Percentiles rank a stretch among this genome's conserved stretches.
These are phyloP conservation scores for Moricandia moricandioides DNA, from an alignment of 345 rosid genomes.

Conservation along the genomic window DNA sequence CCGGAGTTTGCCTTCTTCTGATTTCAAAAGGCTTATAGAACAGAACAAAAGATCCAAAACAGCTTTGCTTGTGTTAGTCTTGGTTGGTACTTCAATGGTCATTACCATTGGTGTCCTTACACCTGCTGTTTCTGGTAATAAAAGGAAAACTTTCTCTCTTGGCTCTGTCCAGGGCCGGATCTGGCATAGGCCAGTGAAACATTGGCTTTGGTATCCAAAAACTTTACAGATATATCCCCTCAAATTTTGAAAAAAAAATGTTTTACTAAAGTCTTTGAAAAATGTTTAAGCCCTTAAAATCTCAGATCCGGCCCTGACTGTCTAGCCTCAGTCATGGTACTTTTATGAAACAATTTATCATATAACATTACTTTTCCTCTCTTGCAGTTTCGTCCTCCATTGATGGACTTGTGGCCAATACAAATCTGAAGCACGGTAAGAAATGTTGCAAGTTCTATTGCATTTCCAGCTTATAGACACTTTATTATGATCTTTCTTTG, in stretches of 20 bases:
- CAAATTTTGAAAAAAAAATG: too few species aligned
- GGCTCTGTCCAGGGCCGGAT: neutral
- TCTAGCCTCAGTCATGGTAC: too few species aligned
- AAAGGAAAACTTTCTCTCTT: neutral
- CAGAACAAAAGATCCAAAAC: conserved; percentile 62
- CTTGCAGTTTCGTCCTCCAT: conserved; percentile 78
- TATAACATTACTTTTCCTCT: conserved; percentile 10
- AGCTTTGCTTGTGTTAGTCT: conserved; percentile 64
- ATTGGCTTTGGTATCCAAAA: too few species aligned
- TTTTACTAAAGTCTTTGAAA: too few species aligned
- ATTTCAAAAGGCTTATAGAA: conserved; percentile 55
- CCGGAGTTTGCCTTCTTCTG: conserved; percentile 46
- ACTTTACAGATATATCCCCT: too few species aligned
- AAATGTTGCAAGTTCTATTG: conserved; percentile 3
- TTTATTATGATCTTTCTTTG: neutral
- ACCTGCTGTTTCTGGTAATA: conserved; percentile 89
- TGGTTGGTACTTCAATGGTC: conserved; percentile 67
- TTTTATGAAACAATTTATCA: neutral
- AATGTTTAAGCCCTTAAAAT: too few species aligned
- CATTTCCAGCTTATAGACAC: neutral
- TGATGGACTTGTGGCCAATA: conserved; percentile 61
- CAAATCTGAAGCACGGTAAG: conserved; percentile 61
- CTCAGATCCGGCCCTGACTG: too few species aligned
- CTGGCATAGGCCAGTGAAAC: too few species aligned
- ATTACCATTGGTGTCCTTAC: conserved; percentile 64